Conservation (phyloP, 2,329 filamentous ascomycete species). For the Myriosclerotinia duriaeana region DNA sequence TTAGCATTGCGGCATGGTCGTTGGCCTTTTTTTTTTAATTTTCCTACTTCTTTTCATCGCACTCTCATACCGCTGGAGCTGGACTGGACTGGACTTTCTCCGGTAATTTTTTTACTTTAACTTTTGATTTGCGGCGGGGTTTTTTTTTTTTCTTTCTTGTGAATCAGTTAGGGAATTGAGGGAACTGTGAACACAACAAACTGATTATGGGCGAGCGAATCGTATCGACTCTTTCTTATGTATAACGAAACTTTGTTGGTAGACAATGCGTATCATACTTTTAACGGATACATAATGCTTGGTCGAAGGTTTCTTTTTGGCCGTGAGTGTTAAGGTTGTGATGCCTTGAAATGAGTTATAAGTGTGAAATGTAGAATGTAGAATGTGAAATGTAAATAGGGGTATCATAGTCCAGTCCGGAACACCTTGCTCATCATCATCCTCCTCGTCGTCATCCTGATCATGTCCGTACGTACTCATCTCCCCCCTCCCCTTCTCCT, state of each 20-base stretch:
- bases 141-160: slow-evolving; percentile 23
- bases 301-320: not conserved
- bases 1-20: slow-evolving; percentile 14
- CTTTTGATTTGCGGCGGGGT: slow-evolving; percentile 24
- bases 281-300: slow-evolving; percentile 19
- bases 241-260: slow-evolving; percentile 38
- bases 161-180: slow-evolving; percentile 23
- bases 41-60: slow-evolving; percentile 11
- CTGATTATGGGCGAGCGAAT: slow-evolving; percentile 15
- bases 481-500: slow-evolving; percentile 23
- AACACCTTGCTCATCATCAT: slow-evolving; percentile 27
- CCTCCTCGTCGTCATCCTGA: not conserved
- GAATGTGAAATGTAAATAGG: slow-evolving; percentile 20
- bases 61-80: slow-evolving; percentile 19
- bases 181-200: slow-evolving; percentile 23
- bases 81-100: slow-evolving; percentile 21
- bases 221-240: slow-evolving; percentile 35
- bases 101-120: slow-evolving; percentile 16
- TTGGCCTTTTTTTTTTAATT: slow-evolving; percentile 14
- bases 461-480: not conserved
- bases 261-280: slow-evolving; percentile 41
- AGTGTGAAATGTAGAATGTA: slow-evolving; percentile 11
- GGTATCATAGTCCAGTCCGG: slow-evolving; percentile 34
- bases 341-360: not conserved
- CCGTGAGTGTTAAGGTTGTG: not conserved